Conservation (phyloP, 495 filamentous ascomycete species). For the Penicillium odoratum region DNA sequence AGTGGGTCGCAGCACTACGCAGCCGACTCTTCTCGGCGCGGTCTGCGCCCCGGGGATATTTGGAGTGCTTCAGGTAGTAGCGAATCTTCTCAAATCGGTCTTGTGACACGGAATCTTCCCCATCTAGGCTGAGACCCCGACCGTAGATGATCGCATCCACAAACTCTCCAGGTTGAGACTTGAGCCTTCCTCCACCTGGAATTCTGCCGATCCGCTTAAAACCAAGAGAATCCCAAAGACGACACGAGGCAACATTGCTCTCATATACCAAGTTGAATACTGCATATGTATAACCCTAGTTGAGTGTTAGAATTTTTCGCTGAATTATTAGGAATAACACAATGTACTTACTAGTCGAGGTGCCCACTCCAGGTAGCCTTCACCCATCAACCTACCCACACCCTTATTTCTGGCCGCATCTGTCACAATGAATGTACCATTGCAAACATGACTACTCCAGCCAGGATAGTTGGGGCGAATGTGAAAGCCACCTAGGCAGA, state of each 20-base stretch:
- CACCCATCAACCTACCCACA: conserved; percentile 90
- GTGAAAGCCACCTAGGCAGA: conserved; percentile 93
- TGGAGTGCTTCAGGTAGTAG: conserved; percentile 92
- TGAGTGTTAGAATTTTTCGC: neutral
- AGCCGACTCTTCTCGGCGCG: conserved; percentile 94
- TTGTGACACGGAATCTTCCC: conserved; percentile 88
- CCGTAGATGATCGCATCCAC: conserved; percentile 98
- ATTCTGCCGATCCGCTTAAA: conserved; percentile 96
- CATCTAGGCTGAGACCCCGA: conserved; percentile 73
- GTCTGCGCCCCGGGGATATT: conserved; percentile 91
- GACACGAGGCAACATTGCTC: conserved; percentile 91
- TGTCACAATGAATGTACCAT: conserved; percentile 92
- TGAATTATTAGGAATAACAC: neutral
- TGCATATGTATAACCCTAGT: conserved; percentile 85
- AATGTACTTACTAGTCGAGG: conserved; percentile 67
- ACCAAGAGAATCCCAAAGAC: conserved; percentile 96
- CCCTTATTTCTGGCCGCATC: conserved; percentile 86
- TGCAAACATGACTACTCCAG: conserved; percentile 93
- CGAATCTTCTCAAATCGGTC: conserved; percentile 98
- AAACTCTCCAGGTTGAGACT: conserved; percentile 73
- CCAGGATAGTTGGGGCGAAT: conserved; percentile 98
- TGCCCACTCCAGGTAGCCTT: conserved; percentile 92
- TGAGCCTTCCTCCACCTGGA: conserved; percentile 81
- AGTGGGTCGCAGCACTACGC: conserved; percentile 91
- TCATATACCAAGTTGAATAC: conserved; percentile 99